Conservation (phyloP, 176 grass and related monocot species). For the Guadua angustifolia region DNA sequence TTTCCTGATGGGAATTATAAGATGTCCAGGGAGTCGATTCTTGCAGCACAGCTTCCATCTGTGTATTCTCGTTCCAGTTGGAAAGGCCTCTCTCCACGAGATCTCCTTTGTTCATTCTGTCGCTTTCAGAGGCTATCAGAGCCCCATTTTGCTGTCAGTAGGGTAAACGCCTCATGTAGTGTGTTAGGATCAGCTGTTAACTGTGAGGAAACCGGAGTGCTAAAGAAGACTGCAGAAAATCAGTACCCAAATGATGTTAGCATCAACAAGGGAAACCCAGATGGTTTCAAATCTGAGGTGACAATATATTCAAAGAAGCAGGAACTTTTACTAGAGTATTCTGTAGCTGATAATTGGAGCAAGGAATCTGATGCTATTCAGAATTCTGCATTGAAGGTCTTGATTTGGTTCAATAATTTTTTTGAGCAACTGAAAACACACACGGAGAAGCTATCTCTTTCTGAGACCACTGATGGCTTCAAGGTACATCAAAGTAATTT, state of each 20-base stretch:
- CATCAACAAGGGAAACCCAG: conserved; percentile 48
- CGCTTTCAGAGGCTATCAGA: conserved; percentile 74
- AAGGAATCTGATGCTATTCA: conserved; percentile 91
- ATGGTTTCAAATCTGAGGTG: conserved; percentile 60
- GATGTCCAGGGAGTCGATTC: conserved; percentile 76
- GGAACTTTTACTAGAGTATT: conserved; percentile 69
- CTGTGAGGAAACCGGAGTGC: conserved; percentile 29
- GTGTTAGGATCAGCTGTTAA: conserved; percentile 38
- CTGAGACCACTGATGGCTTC: conserved; percentile 58
- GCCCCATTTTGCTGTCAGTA: conserved; percentile 60
- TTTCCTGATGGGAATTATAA: conserved; percentile 83
- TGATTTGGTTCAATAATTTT: conserved; percentile 68
- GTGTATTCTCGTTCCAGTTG: conserved; percentile 72
- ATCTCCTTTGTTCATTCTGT: conserved; percentile 81
- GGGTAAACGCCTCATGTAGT: conserved; percentile 14
- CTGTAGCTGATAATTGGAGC: conserved; percentile 58
- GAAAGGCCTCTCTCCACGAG: conserved; percentile 71
- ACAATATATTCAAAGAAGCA: conserved; percentile 69
- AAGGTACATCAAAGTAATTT: conserved; percentile 52
- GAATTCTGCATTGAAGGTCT: conserved; percentile 76
- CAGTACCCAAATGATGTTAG: conserved; percentile 35
- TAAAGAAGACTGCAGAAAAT: conserved; percentile 32
- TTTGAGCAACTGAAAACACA: conserved; percentile 52
- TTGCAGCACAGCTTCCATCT: conserved; percentile 78
- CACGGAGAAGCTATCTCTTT: conserved; percentile 49